These are phyloP conservation scores for Exophiala viscosa DNA, from an alignment of 2,329 filamentous ascomycete genomes.

Conservation along the genomic window DNA sequence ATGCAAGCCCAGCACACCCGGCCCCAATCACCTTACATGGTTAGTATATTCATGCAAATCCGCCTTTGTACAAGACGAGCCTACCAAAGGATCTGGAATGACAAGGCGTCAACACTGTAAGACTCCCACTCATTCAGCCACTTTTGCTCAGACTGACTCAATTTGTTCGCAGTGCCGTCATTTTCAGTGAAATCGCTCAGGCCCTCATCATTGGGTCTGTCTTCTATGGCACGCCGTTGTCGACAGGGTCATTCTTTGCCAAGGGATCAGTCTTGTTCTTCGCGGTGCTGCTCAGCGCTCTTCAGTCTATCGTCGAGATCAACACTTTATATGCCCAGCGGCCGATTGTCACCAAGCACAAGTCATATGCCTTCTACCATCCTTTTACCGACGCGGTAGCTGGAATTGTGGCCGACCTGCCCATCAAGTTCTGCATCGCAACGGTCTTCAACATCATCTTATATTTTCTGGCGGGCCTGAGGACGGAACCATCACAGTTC, in stretches of 20 bases:
- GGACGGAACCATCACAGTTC: constrained; percentile 50
- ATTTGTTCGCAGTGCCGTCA: constrained; percentile 39
- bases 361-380: constrained; percentile 56
- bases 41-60: constrained; percentile 54
- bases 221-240: constrained; percentile 61
- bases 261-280: constrained; percentile 65
- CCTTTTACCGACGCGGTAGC: constrained; percentile 47
- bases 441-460: constrained; percentile 56
- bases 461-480: constrained; percentile 63
- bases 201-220: constrained; percentile 63
- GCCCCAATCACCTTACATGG: constrained; percentile 57
- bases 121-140: constrained; percentile 42
- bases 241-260: constrained; percentile 58
- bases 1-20: constrained; percentile 48
- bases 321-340: constrained; percentile 60
- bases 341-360: constrained; percentile 59
- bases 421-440: constrained; percentile 58
- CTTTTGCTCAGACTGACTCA: neutral
- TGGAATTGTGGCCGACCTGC: constrained; percentile 49
- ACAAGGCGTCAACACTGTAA: constrained; percentile 54
- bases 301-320: constrained; percentile 66
- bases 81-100: constrained; percentile 64
- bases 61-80: constrained; percentile 55
- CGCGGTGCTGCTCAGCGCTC: constrained; percentile 57
- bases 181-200: constrained; percentile 60